A percentile compares a stretch with the other conserved stretches of the same genome.
phyloP scores from a whole-genome alignment of 2,329 filamentous ascomycete species.

The Graphilbum fragrans region DNA sequence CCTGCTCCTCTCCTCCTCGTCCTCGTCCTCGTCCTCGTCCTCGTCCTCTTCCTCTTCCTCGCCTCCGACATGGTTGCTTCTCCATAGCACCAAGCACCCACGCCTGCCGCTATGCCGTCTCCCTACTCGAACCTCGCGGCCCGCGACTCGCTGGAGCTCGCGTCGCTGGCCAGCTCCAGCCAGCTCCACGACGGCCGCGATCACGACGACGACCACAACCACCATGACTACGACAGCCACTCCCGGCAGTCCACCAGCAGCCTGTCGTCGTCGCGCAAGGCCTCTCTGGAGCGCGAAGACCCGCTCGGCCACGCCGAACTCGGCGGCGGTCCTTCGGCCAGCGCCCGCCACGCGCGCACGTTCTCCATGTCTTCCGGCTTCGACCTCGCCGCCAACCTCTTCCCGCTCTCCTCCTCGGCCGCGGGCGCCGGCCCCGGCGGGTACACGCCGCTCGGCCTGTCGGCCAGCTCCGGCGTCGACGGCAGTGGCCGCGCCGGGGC shows the following conservation, averaged over 20 bases:
- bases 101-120: conserved; percentile 27
- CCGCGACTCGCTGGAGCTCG: conserved; percentile 92
- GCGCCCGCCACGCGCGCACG: conserved; percentile 40
- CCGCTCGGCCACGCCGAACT: conserved; percentile 44
- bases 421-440: conserved; percentile 50
- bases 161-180: conserved; percentile 81
- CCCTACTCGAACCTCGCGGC: conserved; percentile 33
- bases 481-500: conserved; percentile 38
- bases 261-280: conserved; percentile 79
- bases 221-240: conserved; percentile 40
- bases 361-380: conserved; percentile 91
- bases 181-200: conserved; percentile 40
- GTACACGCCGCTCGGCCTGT: conserved; percentile 78
- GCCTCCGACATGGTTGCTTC: not conserved
- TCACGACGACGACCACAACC: conserved; percentile 39
- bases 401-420: conserved; percentile 76
- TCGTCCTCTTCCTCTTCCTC: not conserved
- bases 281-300: conserved; percentile 81
- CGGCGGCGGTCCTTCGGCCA: conserved; percentile 16
- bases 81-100: too few species aligned
- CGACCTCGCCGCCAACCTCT: conserved; percentile 87
- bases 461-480: conserved; percentile 42
- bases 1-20: not conserved
- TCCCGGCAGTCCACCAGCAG: conserved; percentile 43
- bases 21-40: not conserved